phyloP scores from a whole-genome alignment of 129 eudicot species.

The Ambrosia artemisiifolia region DNA sequence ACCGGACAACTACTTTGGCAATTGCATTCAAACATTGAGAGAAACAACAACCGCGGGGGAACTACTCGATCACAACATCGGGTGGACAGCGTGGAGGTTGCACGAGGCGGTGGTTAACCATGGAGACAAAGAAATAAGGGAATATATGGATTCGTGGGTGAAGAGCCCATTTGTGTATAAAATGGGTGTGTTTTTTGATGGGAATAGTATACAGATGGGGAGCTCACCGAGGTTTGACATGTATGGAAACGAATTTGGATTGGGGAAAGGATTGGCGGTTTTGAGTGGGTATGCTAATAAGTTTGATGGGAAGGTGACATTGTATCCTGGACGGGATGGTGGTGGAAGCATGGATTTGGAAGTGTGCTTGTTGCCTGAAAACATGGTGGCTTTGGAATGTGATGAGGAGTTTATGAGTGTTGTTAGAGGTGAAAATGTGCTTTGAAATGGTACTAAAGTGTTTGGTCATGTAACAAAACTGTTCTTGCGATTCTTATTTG shows the following conservation, averaged over 20 bases:
- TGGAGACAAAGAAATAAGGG: slow-evolving; percentile 24
- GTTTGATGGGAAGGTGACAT: slow-evolving; percentile 53
- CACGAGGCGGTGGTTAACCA: slow-evolving; percentile 42
- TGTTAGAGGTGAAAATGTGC: background rate
- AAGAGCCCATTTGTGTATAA: slow-evolving; percentile 32
- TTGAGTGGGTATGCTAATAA: slow-evolving; percentile 58
- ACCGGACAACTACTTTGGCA: slow-evolving; percentile 48
- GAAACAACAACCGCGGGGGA: slow-evolving; percentile 20
- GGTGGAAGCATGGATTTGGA: slow-evolving; percentile 57
- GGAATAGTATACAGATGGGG: slow-evolving; percentile 39
- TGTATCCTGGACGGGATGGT: slow-evolving; percentile 45
- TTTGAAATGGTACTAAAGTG: background rate
- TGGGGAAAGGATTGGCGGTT: slow-evolving; percentile 65
- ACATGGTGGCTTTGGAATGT: slow-evolving; percentile 38
- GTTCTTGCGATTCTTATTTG: no score
- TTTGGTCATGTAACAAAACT: no score
- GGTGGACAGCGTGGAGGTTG: slow-evolving; percentile 53
- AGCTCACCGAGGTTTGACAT: slow-evolving; percentile 65
- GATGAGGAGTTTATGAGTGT: slow-evolving; percentile 41
- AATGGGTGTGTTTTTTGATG: slow-evolving; percentile 24
- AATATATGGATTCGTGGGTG: slow-evolving; percentile 33
- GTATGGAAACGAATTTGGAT: slow-evolving; percentile 72
- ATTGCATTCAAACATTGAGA: slow-evolving; percentile 18
- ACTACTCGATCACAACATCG: slow-evolving; percentile 28
- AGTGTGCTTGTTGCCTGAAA: slow-evolving; percentile 40